Evolutionary conservation across 148 eudicot genomes (phyloP).

Genomic region (Vaccinium myrtillus): DNA sequence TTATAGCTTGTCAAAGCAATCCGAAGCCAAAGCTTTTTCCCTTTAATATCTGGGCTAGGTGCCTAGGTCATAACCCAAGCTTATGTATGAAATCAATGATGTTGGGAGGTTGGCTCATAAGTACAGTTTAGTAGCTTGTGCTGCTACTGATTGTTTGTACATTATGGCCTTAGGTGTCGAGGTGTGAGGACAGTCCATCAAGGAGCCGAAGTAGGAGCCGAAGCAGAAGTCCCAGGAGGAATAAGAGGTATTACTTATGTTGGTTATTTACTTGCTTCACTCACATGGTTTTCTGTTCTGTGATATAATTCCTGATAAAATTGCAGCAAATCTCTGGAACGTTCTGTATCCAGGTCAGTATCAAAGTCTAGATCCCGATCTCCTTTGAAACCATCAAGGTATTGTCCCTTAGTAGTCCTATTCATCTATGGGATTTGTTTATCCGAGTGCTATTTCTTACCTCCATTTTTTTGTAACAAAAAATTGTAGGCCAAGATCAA

Average conservation of each 20-base stretch:
- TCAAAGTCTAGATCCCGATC: slow-evolving; percentile 72
- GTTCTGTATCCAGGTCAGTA: slow-evolving; percentile 71
- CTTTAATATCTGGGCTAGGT: not conserved
- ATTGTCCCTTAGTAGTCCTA: slow-evolving; percentile 5
- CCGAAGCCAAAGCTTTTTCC: not conserved
- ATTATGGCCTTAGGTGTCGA: slow-evolving; percentile 49
- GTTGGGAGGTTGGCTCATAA: not conserved
- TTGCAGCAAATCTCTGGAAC: slow-evolving; percentile 61
- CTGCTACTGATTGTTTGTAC: not conserved
- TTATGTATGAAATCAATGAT: slow-evolving; percentile 1
- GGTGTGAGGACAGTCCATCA: slow-evolving; percentile 57
- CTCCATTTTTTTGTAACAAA: not conserved
- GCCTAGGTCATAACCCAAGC: not conserved
- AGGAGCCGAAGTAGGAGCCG: slow-evolving; percentile 55
- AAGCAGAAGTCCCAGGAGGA: slow-evolving; percentile 64
- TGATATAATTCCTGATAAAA: slow-evolving; percentile 8
- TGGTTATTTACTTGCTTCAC: not conserved
- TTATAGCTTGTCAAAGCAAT: not conserved
- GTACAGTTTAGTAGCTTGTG: not conserved
- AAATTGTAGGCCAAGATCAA: slow-evolving; percentile 26
- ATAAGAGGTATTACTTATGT: slow-evolving; percentile 46
- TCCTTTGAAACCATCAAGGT: slow-evolving; percentile 75
- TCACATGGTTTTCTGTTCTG: not conserved
- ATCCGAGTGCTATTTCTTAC: not conserved
- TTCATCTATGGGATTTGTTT: not conserved